Base-by-base conservation (phyloP, 164 flowering plant species). In the Nelumbo lutea region DNA sequence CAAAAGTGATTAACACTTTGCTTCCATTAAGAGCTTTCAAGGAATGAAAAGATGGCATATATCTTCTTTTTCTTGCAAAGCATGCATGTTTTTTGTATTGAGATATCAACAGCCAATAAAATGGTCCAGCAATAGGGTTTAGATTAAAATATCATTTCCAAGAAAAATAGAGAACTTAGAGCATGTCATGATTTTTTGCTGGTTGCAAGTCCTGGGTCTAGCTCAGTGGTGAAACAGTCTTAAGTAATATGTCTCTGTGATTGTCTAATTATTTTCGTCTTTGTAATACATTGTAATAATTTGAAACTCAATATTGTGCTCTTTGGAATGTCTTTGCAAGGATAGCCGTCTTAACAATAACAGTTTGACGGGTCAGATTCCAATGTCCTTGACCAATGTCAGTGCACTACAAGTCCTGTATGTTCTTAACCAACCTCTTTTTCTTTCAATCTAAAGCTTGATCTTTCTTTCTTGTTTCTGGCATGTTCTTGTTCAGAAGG, bases 291-390 rank as follows among this genome's bases (percentile, higher is more conserved):
- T 70, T 46, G 41, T 8, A 47, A 44, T 57, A 10, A 44, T 60
- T 66, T 68, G 61, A 59, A 64, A 6, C 58, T 67, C 70, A 70
- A 77, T 62, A 27, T 59, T 57, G 15, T 77, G 39, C 13, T 42
- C n/a, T 60, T 71, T 72, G 52, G 56, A 62, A 53, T 76, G 61
- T 74, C 47, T 81, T 70, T 80, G 81, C 62, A 80, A 80, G 83
- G 76, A 81, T 79, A 88, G 92, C 59, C 89, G 92, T 80, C 90
- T 88, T 51, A 88, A 88, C 79, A 86, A 88, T 75, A 88, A 88
- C 80, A 85, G 72, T 71, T 65, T 88, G 76, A 51, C 80, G 1
- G 90, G 87, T 10, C 6, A 27, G 14, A 88, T 88, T 62, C 93
- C 93, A 5, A 58, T 79, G 81, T 72, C 85, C 43, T 74, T 88